phyloP scores from a whole-genome alignment of 306 rosid species.

The Luffa aegyptiaca region DNA sequence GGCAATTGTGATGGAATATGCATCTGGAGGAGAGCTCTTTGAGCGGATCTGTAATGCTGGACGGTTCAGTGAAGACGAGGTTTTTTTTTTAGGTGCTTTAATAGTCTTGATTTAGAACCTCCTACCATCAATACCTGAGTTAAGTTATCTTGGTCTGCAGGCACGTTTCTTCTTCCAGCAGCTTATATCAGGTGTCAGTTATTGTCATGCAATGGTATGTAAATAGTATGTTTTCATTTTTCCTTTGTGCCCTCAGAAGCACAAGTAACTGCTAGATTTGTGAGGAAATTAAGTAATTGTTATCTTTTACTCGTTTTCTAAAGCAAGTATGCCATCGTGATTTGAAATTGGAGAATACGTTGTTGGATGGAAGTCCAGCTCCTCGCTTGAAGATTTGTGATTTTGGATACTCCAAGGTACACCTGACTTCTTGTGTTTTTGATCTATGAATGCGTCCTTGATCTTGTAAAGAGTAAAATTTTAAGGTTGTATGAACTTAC shows the following conservation, averaged over 20 bases:
- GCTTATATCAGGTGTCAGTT: slow-evolving; percentile 95
- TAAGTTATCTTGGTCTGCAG: slow-evolving; percentile 27
- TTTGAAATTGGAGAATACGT: slow-evolving; percentile 85
- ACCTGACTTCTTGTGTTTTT: background rate
- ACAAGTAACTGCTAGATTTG: background rate
- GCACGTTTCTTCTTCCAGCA: slow-evolving; percentile 97
- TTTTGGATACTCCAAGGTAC: slow-evolving; percentile 92
- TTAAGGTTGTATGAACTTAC: background rate
- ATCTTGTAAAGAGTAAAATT: background rate
- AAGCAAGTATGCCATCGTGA: slow-evolving; percentile 97
- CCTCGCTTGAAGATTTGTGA: slow-evolving; percentile 94
- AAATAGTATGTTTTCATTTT: background rate
- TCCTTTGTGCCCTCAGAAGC: background rate
- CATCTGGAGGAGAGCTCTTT: slow-evolving; percentile 93
- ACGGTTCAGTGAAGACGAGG: slow-evolving; percentile 93
- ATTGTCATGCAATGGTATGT: slow-evolving; percentile 81
- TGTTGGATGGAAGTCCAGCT: slow-evolving; percentile 90
- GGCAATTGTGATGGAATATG: slow-evolving; percentile 93
- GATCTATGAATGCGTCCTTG: background rate
- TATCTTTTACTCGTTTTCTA: slow-evolving; percentile 18
- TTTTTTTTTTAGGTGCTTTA: slow-evolving; percentile 14
- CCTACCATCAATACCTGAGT: slow-evolving; percentile 15
- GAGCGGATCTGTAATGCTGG: slow-evolving; percentile 99
- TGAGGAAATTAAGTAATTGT: slow-evolving; percentile 10
- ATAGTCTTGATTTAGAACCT: slow-evolving; percentile 11